phyloP scores from a whole-genome alignment of 192 early-diverging fungal genomes.

The Entophlyctis luteolus region DNA sequence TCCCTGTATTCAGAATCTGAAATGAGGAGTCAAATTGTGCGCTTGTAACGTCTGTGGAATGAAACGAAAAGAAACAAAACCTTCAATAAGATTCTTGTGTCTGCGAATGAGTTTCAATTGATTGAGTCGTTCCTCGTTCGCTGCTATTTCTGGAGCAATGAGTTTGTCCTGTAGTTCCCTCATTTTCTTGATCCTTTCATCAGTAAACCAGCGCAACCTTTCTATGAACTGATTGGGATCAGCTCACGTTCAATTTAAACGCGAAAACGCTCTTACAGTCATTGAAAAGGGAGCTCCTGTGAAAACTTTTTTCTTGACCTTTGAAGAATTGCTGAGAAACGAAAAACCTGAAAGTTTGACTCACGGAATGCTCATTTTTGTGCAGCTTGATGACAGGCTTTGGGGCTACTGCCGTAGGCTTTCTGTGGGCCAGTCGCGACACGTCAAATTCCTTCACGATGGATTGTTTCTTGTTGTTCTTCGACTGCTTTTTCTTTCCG shows the following conservation, averaged over 20 bases:
- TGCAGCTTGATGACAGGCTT: conserved; percentile 12
- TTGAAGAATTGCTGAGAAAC: neutral
- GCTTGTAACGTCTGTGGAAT: neutral
- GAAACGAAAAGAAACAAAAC: conserved; percentile 4
- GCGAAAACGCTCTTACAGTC: conserved; percentile 29
- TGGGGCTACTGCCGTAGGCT: neutral
- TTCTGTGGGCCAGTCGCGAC: neutral
- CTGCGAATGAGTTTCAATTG: conserved; percentile 34
- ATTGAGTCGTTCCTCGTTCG: conserved; percentile 45
- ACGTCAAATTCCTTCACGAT: conserved; percentile 21
- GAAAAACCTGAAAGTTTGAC: neutral
- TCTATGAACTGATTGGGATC: conserved; percentile 40
- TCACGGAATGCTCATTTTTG: conserved; percentile 25
- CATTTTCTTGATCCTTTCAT: conserved; percentile 37
- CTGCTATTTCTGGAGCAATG: conserved; percentile 29
- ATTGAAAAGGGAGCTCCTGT: conserved; percentile 43
- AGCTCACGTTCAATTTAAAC: neutral
- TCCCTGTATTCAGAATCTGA: conserved; percentile 14
- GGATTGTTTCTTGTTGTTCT: neutral
- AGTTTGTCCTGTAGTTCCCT: conserved; percentile 33
- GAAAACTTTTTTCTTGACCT: conserved; percentile 37
- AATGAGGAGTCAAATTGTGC: neutral
- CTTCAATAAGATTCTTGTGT: neutral
- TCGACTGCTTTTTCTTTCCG: conserved; percentile 17
- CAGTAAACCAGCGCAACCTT: conserved; percentile 49